phyloP scores from a whole-genome alignment of 139 green algal species.

The Limnomonas spitsbergensis region DNA sequence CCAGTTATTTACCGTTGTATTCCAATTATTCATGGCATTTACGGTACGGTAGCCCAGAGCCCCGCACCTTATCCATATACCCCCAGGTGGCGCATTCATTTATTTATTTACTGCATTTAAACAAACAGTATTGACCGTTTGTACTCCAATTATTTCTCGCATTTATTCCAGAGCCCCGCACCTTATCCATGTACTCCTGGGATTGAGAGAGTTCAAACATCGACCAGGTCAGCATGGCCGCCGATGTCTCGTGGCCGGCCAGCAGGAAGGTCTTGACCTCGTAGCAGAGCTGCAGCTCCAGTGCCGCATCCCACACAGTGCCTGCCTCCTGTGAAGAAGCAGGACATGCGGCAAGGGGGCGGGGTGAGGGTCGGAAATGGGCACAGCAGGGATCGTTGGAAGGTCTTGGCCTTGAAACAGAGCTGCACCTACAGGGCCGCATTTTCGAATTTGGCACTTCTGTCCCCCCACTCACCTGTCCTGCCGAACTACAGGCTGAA shows the following conservation, averaged over 20 bases:
- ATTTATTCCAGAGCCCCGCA: not conserved
- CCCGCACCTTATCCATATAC: constrained; percentile 28
- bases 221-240: constrained; percentile 89
- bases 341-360: not conserved
- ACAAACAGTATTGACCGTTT: too few relatives aligned
- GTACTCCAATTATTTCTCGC: not conserved
- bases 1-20: too few relatives aligned
- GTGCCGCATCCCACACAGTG: constrained; percentile 51
- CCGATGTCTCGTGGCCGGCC: constrained; percentile 90
- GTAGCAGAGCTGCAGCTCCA: constrained; percentile 88
- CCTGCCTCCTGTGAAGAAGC: constrained; percentile 48
- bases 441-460: too few relatives aligned
- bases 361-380: not conserved
- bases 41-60: too few relatives aligned
- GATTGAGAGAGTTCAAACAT: constrained; percentile 71
- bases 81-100: too few relatives aligned
- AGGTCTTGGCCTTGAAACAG: too few relatives aligned
- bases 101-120: too few relatives aligned
- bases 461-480: too few relatives aligned
- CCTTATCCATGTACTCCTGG: constrained; percentile 19
- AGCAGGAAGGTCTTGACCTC: constrained; percentile 97
- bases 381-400: too few relatives aligned
- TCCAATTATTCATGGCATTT: not conserved
- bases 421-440: too few relatives aligned
- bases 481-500: too few relatives aligned